These are phyloP conservation scores for Talaromyces rugulosus DNA, from an alignment of 2,329 filamentous ascomycete genomes.

Conservation along the genomic window DNA sequence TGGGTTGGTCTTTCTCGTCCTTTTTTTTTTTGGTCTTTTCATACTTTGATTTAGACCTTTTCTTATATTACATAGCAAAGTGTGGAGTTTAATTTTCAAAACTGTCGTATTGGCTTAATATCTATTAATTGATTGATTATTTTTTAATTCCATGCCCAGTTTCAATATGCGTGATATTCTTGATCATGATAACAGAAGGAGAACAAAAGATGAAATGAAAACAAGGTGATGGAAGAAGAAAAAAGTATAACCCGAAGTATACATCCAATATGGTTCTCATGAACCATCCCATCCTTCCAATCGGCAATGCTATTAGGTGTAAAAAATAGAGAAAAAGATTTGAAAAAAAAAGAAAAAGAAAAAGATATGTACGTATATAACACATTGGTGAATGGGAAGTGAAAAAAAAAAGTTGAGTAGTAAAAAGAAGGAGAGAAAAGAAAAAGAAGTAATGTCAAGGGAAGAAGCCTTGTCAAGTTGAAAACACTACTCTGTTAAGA, in stretches of 20 bases:
- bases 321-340: background rate
- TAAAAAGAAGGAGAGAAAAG: background rate
- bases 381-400: background rate
- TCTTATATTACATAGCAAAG: background rate
- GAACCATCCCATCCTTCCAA: background rate
- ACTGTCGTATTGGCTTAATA: background rate
- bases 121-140: background rate
- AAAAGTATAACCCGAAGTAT: background rate
- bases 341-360: background rate
- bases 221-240: background rate
- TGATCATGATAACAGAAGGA: background rate
- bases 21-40: background rate
- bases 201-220: background rate
- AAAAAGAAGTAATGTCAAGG: background rate
- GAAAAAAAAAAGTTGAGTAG: background rate
- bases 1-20: background rate
- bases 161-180: background rate
- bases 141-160: background rate
- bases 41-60: background rate
- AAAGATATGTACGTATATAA: background rate
- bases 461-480: background rate
- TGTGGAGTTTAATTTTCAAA: background rate
- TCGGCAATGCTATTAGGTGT: background rate
- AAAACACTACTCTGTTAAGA: background rate
- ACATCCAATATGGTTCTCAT: background rate